A percentile compares a stretch with the other conserved stretches of the same genome.
Evolutionary conservation across 2,329 filamentous ascomycete species (phyloP).

Genomic region (Talaromyces sp.): DNA sequence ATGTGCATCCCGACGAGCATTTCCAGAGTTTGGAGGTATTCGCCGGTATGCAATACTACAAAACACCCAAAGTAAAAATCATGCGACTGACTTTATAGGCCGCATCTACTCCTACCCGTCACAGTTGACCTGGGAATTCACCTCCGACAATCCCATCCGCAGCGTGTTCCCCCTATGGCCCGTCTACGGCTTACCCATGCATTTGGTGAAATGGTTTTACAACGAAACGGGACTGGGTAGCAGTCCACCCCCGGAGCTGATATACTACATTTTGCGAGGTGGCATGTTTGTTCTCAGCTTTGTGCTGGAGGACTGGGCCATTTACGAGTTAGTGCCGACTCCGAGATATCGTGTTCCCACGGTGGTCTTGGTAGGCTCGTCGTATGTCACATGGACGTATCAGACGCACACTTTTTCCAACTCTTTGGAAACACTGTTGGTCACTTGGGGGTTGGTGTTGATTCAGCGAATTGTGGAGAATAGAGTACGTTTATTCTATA

Average conservation of each 20-base stretch:
- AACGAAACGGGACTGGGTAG: slow-evolving; percentile 76
- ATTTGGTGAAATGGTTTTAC: slow-evolving; percentile 87
- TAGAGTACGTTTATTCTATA: slow-evolving; percentile 52
- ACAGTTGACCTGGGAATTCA: slow-evolving; percentile 83
- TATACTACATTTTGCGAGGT: slow-evolving; percentile 84
- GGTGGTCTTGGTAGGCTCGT: slow-evolving; percentile 83
- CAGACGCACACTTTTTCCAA: slow-evolving; percentile 99
- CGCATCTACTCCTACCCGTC: slow-evolving; percentile 91
- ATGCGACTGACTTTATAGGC: slow-evolving; percentile 51
- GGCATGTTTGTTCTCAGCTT: slow-evolving; percentile 96
- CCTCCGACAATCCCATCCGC: slow-evolving; percentile 70
- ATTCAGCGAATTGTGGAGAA: slow-evolving; percentile 79
- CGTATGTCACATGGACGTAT: slow-evolving; percentile 98
- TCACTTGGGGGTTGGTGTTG: slow-evolving; percentile 89
- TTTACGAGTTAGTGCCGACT: slow-evolving; percentile 82
- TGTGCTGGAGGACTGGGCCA: slow-evolving; percentile 94
- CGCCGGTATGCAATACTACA: slow-evolving; percentile 63
- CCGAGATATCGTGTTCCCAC: slow-evolving; percentile 68
- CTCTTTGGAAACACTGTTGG: slow-evolving; percentile 87
- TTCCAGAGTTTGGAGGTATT: slow-evolving; percentile 98
- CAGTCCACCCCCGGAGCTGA: slow-evolving; percentile 64
- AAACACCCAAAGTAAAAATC: background rate
- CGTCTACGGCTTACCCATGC: slow-evolving; percentile 90
- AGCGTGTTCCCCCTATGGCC: slow-evolving; percentile 97
- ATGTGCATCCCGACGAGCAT: slow-evolving; percentile 97